Conservation (phyloP, 768 basidiomycete species). For the Boletus fagicola region DNA sequence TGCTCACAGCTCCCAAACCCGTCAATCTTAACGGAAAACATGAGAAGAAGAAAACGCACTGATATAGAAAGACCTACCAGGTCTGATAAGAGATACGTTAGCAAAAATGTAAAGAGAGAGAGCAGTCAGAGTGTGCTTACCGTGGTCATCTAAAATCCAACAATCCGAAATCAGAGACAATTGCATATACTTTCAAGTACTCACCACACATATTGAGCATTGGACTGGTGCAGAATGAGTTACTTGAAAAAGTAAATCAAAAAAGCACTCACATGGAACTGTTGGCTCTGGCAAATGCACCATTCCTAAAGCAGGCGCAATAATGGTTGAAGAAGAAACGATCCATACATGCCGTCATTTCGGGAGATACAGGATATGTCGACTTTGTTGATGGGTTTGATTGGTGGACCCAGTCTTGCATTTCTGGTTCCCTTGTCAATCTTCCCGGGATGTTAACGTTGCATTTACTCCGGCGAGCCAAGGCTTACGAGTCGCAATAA, state of each 20-base stretch:
- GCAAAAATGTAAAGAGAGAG: background rate
- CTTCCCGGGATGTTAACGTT: conserved; percentile 34
- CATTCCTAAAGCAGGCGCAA: conserved; percentile 79
- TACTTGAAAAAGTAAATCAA: background rate
- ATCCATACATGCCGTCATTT: conserved; percentile 75
- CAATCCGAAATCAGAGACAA: background rate
- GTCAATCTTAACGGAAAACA: conserved; percentile 54
- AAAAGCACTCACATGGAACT: conserved; percentile 69
- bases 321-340: conserved; percentile 91
- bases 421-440: conserved; percentile 81
- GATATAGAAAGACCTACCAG: conserved; percentile 36
- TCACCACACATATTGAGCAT: conserved; percentile 86
- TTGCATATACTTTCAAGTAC: conserved; percentile 17
- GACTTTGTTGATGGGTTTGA: conserved; percentile 60
- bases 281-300: conserved; percentile 89
- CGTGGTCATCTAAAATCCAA: conserved; percentile 67
- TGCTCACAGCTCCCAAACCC: conserved; percentile 79
- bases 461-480: background rate
- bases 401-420: conserved; percentile 79
- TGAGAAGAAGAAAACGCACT: background rate
- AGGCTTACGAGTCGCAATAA: conserved; percentile 72
- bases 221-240: conserved; percentile 47
- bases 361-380: conserved; percentile 57
- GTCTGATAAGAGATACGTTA: conserved; percentile 36
- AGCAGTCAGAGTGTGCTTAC: conserved; percentile 38